These are phyloP conservation scores for Aspergillus texensis DNA, from an alignment of 2,329 filamentous ascomycete species.

Conservation along the genomic window DNA sequence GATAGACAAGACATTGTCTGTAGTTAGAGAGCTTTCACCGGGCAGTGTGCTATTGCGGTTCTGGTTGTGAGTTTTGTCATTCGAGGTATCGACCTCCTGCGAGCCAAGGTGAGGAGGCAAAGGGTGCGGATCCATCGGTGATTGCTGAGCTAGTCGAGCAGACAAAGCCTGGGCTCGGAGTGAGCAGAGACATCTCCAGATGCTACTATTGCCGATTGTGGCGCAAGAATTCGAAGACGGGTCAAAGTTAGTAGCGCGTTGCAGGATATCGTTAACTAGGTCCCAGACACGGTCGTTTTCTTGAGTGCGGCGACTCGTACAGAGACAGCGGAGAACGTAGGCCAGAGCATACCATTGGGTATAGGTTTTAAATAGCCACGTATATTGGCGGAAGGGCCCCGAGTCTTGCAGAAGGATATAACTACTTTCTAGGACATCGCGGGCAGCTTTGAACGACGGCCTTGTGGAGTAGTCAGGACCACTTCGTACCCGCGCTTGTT, in stretches of 20 bases:
- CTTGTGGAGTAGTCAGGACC: not conserved
- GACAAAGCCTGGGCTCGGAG: not conserved
- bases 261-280: not conserved
- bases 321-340: not conserved
- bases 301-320: not conserved
- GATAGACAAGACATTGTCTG: not conserved
- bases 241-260: not conserved
- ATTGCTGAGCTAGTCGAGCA: not conserved
- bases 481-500: not conserved
- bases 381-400: not conserved
- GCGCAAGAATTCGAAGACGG: not conserved
- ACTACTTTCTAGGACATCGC: not conserved
- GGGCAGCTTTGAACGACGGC: not conserved
- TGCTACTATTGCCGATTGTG: not conserved
- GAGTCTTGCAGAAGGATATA: not conserved
- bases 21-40: not conserved
- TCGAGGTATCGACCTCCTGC: rapidly evolving
- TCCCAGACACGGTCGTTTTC: not conserved
- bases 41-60: no score
- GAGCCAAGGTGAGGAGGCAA: not conserved
- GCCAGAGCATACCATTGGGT: slow-evolving; percentile 8
- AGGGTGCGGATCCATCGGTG: not conserved
- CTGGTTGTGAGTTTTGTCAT: not conserved
- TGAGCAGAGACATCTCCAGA: slow-evolving; percentile 1
- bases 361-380: not conserved